phyloP scores from a whole-genome alignment of 2,329 filamentous ascomycete genomes.

The Alternaria angustiovoidea region DNA sequence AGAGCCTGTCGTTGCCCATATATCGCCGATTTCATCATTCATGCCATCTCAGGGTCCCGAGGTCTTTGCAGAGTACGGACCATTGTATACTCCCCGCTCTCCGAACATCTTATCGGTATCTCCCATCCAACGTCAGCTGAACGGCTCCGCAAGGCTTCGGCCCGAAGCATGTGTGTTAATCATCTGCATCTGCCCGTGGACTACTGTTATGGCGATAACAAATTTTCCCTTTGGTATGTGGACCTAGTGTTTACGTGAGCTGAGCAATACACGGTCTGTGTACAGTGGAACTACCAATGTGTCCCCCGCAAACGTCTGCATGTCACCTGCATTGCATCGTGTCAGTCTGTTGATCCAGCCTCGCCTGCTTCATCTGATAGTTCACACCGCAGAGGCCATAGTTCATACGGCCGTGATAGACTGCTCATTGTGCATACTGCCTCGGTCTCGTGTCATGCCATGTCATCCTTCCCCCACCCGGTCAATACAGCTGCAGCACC shows the following conservation, averaged over 20 bases:
- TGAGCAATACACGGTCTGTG: not conserved
- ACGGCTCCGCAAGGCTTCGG: conserved; percentile 1
- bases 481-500: not conserved
- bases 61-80: not conserved
- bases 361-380: not conserved
- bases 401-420: not conserved
- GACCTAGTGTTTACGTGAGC: conserved; percentile 7
- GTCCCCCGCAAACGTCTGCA: conserved; percentile 1
- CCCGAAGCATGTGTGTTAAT: not conserved
- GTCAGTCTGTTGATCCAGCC: not conserved
- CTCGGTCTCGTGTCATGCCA: not conserved
- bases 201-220: not conserved
- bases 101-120: conserved; percentile 6
- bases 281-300: conserved; percentile 2
- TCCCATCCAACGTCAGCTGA: conserved; percentile 3
- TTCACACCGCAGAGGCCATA: not conserved
- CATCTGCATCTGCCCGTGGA: not conserved
- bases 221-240: not conserved
- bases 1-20: not conserved
- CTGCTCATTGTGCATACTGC: not conserved
- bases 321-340: not conserved
- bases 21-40: not conserved
- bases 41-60: not conserved
- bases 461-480: not conserved
- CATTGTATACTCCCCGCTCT: not conserved